Conservation (phyloP, 225 moss, liverwort and hornwort species). For the Asterella californica region DNA sequence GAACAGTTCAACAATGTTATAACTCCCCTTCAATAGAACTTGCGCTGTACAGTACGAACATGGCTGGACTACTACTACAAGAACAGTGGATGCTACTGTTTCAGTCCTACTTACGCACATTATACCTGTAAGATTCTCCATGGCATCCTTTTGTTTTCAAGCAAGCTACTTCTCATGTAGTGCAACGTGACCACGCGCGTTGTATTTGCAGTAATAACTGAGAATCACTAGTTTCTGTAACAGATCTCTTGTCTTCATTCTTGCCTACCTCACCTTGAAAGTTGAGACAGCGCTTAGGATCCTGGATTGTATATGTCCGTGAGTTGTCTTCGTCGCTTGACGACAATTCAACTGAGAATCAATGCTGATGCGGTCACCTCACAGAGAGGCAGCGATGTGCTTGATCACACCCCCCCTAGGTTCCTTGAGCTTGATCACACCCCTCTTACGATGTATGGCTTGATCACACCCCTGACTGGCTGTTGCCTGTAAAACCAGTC, state of each 20-base stretch:
- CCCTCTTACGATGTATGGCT: no score
- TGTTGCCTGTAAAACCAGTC: no score
- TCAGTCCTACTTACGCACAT: neutral
- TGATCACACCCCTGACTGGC: no score
- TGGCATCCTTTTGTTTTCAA: neutral
- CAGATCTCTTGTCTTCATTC: neutral
- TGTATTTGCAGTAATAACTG: neutral
- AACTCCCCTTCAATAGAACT: neutral
- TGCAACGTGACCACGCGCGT: neutral
- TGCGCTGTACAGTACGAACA: neutral
- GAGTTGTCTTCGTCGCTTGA: neutral
- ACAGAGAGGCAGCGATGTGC: no score
- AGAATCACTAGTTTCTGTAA: neutral
- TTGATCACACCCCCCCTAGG: no score
- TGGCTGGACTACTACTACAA: neutral
- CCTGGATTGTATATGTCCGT: neutral
- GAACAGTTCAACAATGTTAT: neutral
- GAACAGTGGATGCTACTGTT: neutral
- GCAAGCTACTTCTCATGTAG: neutral
- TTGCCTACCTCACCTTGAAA: neutral
- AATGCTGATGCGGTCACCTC: neutral
- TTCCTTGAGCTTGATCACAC: no score
- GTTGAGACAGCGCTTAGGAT: neutral
- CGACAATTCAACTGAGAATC: neutral
- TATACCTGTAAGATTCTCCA: neutral